These are phyloP conservation scores for Paxillus ammoniavirescens DNA, from an alignment of 768 basidiomycete species.

Conservation along the genomic window DNA sequence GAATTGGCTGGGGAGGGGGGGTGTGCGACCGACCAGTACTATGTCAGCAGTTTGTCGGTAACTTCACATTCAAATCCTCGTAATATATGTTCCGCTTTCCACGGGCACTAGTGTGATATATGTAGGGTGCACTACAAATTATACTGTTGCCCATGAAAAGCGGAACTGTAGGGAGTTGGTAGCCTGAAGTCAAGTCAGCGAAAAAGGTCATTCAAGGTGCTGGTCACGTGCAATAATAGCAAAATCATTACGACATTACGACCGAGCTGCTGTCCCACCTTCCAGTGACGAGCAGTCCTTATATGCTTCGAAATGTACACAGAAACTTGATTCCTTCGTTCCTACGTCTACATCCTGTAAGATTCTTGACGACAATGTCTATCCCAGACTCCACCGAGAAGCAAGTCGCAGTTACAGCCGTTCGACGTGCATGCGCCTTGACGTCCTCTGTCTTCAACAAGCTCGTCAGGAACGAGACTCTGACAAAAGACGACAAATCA, in stretches of 20 bases:
- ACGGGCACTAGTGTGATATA: too few relatives aligned
- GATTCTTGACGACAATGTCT: slow-evolving; percentile 42
- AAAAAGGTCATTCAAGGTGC: not conserved
- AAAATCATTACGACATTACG: not conserved
- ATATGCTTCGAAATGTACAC: slow-evolving; percentile 15
- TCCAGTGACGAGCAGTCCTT: not conserved
- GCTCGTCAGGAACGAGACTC: slow-evolving; percentile 80
- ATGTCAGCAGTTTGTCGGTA: too few relatives aligned
- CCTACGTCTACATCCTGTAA: not conserved
- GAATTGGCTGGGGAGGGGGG: too few relatives aligned
- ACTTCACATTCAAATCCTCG: too few relatives aligned
- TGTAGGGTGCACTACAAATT: too few relatives aligned
- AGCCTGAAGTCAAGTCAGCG: not conserved
- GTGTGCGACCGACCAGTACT: too few relatives aligned
- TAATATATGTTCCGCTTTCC: too few relatives aligned
- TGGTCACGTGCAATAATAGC: not conserved
- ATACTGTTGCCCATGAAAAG: too few relatives aligned
- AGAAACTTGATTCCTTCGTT: slow-evolving; percentile 2
- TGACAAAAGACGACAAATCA: slow-evolving; percentile 89
- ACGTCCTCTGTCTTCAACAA: slow-evolving; percentile 86
- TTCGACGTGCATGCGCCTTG: slow-evolving; percentile 79
- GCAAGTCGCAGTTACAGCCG: slow-evolving; percentile 81
- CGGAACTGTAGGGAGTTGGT: too few relatives aligned
- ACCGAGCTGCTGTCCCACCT: not conserved
- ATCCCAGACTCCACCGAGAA: slow-evolving; percentile 63